These are phyloP conservation scores for Neoboletus subvelutipes DNA, from an alignment of 768 basidiomycete genomes.

Conservation along the genomic window DNA sequence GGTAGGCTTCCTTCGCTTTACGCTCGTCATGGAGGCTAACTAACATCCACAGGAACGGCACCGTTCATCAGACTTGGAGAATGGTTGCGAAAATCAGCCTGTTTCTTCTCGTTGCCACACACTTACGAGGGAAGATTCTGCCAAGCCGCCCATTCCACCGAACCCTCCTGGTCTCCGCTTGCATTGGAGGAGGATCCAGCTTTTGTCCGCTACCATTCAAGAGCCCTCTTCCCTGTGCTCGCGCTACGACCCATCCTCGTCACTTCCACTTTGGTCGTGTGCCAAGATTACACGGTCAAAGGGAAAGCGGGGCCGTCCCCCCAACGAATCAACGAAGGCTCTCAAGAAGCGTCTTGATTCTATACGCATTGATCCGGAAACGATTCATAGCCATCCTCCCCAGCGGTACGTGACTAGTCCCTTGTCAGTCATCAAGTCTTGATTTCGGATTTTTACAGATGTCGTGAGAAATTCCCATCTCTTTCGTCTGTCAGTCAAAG, in stretches of 20 bases:
- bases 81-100: not conserved
- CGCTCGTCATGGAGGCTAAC: not conserved
- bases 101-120: not conserved
- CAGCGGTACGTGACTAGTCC: not conserved
- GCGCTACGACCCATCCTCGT: conserved; percentile 4
- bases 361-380: conserved; percentile 4
- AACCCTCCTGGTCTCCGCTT: not conserved
- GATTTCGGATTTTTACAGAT: not conserved
- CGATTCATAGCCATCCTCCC: conserved; percentile 2
- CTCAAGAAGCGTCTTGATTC: conserved; percentile 10
- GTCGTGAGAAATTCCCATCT: not conserved
- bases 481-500: not conserved
- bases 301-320: conserved; percentile 2
- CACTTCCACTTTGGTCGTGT: conserved; percentile 13
- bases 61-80: not conserved
- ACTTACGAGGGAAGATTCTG: not conserved
- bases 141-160: conserved; percentile 7
- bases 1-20: not conserved
- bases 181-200: not conserved
- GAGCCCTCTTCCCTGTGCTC: not conserved
- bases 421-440: not conserved
- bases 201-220: not conserved
- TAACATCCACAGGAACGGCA: not conserved
- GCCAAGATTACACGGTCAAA: conserved; percentile 17
- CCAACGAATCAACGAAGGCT: not conserved